Base-by-base conservation (phyloP, 2,329 filamentous ascomycete genomes). In the Fusarium oxysporum region DNA sequence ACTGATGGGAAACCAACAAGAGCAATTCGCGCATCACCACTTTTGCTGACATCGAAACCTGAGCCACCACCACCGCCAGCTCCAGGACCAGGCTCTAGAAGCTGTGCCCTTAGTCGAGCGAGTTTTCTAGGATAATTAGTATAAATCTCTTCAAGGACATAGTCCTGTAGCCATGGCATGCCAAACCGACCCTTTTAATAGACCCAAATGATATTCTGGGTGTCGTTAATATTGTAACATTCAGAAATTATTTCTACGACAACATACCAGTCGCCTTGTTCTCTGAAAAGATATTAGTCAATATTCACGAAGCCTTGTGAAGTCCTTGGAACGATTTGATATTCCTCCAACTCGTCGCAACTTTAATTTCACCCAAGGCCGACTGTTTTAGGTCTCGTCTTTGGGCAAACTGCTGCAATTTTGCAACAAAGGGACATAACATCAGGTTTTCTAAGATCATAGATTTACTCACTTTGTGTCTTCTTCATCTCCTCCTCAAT, bases 401-500 rank as follows among this genome's bases (percentile, higher is more conserved):
- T 23, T 13, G 5, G 11, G 17, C 19, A 32, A 35, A 35, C 30
- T 5, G 6, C 19, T 10, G 35, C 3, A 21, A 50, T 8, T n/a
- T 5, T 33, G 12, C 12, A 21, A 14, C 6, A 19, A 19, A 41
- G 17, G 25, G 9, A 14, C 5, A 41, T 43, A n/a, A 2, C 3
- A 3, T 25, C 19, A 17, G 12, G 8, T 11, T 3, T 14, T 17
- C 14, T 38, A 30, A 41, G 17, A 40, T 30, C 17, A 16, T 7
- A 11, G 6, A 28, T 23, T 35, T 47, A 65, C 90, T 87, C 90
- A 97, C 96, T 99, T 87, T 99, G 96, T 79, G 96, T 99, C 91
- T 90, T 96, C 83, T 90, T 92, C 96, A 99, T 99, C 92, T 99
- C 96, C 85, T 97, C 95, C 90, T 99, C 96, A 80, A 99, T 99